Conservation (phyloP, 257 asterid genomes). For the Solanum ossicruentum region DNA sequence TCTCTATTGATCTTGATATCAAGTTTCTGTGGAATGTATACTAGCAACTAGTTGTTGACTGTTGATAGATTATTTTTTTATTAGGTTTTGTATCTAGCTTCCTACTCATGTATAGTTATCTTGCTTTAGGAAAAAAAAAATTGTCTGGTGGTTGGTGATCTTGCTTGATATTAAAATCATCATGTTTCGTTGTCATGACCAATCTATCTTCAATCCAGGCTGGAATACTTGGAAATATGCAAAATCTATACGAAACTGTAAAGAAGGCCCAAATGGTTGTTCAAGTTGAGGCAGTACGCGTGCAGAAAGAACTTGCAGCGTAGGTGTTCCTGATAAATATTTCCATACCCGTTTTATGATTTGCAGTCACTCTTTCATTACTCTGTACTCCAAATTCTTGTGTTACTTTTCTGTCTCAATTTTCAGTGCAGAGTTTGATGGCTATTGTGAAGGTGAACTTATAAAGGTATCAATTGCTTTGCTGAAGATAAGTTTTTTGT, state of each 20-base stretch:
- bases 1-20: background rate
- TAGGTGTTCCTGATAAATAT: slow-evolving; percentile 12
- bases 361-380: background rate
- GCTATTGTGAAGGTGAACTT: slow-evolving; percentile 83
- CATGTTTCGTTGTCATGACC: background rate
- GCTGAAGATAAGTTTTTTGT: background rate
- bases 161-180: background rate
- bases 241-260: slow-evolving; percentile 84
- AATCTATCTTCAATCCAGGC: slow-evolving; percentile 38
- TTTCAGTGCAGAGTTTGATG: slow-evolving; percentile 94
- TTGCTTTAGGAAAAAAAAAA: background rate
- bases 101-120: background rate
- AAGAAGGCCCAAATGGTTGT: slow-evolving; percentile 98
- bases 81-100: background rate
- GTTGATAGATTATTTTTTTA: background rate
- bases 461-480: slow-evolving; percentile 44
- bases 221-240: slow-evolving; percentile 94
- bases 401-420: background rate
- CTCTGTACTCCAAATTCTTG: background rate
- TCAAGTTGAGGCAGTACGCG: slow-evolving; percentile 95
- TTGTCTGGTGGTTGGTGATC: background rate
- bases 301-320: slow-evolving; percentile 93
- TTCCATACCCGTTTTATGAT: background rate
- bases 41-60: background rate
- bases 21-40: background rate